Conservation (phyloP, 1,284 basidiomycete species). For the Calocybe gambosa region DNA sequence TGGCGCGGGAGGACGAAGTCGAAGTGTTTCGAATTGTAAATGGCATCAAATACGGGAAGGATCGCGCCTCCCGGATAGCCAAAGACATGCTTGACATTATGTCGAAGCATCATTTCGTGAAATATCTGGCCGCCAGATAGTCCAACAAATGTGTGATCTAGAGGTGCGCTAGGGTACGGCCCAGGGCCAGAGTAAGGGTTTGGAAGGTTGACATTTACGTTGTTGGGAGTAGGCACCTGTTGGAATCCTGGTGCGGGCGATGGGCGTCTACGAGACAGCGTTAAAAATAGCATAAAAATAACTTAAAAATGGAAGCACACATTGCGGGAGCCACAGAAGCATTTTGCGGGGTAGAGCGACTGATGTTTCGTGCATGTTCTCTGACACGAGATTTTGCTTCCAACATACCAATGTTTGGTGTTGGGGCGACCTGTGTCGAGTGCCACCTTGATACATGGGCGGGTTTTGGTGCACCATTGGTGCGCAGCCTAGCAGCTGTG, state of each 20-base stretch:
- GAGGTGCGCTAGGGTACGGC: constrained; percentile 39
- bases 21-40: constrained; percentile 94
- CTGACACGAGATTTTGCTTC: constrained; percentile 70
- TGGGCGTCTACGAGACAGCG: constrained; percentile 45
- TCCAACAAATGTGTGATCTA: constrained; percentile 84
- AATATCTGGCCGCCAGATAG: constrained; percentile 97
- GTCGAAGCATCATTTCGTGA: constrained; percentile 99
- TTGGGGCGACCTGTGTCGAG: constrained; percentile 38
- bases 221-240: constrained; percentile 48
- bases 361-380: constrained; percentile 62
- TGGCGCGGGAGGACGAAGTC: constrained; percentile 95
- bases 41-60: constrained; percentile 97
- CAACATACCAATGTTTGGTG: constrained; percentile 46
- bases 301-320: constrained; percentile 24
- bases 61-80: constrained; percentile 98
- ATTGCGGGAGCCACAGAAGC: constrained; percentile 53
- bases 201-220: constrained; percentile 34
- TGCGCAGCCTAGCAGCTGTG: constrained; percentile 33
- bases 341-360: constrained; percentile 52
- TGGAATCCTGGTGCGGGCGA: constrained; percentile 61
- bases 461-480: constrained; percentile 38
- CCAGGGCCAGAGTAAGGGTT: constrained; percentile 40
- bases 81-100: constrained; percentile 95
- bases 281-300: constrained; percentile 9
- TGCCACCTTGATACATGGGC: constrained; percentile 41